Evolutionary conservation across 2,329 filamentous ascomycete species (phyloP).

Genomic region (Fusarium pseudonygamai): DNA sequence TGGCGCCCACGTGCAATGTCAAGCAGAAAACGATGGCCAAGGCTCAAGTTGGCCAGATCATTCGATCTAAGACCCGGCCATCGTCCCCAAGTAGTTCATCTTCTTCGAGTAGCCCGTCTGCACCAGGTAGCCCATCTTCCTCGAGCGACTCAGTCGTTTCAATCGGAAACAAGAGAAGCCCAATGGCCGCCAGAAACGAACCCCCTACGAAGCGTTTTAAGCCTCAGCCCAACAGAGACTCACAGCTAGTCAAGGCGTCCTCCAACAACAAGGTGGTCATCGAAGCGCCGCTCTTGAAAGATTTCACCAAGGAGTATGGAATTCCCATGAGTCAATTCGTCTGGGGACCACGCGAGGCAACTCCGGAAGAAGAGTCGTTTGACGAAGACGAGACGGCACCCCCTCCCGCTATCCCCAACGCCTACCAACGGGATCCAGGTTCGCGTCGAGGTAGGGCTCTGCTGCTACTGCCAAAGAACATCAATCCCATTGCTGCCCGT

Average conservation of each 20-base stretch:
- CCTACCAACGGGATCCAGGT: not conserved
- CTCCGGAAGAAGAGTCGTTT: constrained; percentile 2
- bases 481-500: not conserved
- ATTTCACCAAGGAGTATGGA: constrained; percentile 19
- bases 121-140: not conserved
- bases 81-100: not conserved
- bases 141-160: not conserved
- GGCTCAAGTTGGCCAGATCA: not conserved
- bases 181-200: not conserved
- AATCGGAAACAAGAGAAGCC: not conserved
- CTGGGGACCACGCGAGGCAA: constrained; percentile 11
- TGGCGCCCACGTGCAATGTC: not conserved
- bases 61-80: not conserved
- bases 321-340: constrained; percentile 21
- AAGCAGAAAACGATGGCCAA: not conserved
- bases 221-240: not conserved
- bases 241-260: not conserved
- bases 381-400: constrained; percentile 29
- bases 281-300: constrained; percentile 15
- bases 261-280: not conserved
- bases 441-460: not conserved
- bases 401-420: constrained; percentile 18
- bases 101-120: not conserved
- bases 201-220: not conserved
- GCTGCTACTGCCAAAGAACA: not conserved